Percentiles rank a stretch among this genome's conserved stretches.
These are phyloP conservation scores for Tephrocybe sp. DNA, from an alignment of 768 basidiomycete genomes.

Conservation along the genomic window DNA sequence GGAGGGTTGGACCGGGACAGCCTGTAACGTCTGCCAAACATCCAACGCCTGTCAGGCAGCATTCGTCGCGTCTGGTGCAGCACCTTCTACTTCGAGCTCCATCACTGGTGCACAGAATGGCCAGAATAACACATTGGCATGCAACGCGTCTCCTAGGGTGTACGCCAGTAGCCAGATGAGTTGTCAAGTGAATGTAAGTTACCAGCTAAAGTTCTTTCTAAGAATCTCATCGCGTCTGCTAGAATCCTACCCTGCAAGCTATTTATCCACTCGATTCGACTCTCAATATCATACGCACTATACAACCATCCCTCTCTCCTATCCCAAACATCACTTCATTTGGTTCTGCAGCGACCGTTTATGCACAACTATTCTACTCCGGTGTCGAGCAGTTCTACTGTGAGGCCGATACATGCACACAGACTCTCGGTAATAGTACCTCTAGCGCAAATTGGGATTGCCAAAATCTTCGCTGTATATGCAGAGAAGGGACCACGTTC, in stretches of 20 bases:
- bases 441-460: constrained; percentile 67
- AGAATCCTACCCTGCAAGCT: constrained; percentile 85
- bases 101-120: constrained; percentile 27
- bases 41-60: constrained; percentile 69
- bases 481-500: constrained; percentile 67
- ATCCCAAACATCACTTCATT: constrained; percentile 61
- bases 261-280: constrained; percentile 71
- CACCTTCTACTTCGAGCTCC: constrained; percentile 29
- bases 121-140: constrained; percentile 68
- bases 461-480: constrained; percentile 71
- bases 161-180: constrained; percentile 83
- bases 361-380: constrained; percentile 75
- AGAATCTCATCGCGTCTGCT: background rate
- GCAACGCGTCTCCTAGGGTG: constrained; percentile 68
- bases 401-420: constrained; percentile 65
- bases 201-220: background rate
- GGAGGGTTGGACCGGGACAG: constrained; percentile 73
- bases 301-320: constrained; percentile 70
- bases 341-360: constrained; percentile 51
- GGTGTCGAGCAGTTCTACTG: constrained; percentile 91
- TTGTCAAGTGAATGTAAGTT: constrained; percentile 76
- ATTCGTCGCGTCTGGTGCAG: constrained; percentile 42
- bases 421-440: constrained; percentile 42
- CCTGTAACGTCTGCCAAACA: constrained; percentile 78
- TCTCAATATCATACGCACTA: constrained; percentile 77